Conservation (phyloP, 371 early-diverging fungal species). For the Saksenaea oblongispora region DNA sequence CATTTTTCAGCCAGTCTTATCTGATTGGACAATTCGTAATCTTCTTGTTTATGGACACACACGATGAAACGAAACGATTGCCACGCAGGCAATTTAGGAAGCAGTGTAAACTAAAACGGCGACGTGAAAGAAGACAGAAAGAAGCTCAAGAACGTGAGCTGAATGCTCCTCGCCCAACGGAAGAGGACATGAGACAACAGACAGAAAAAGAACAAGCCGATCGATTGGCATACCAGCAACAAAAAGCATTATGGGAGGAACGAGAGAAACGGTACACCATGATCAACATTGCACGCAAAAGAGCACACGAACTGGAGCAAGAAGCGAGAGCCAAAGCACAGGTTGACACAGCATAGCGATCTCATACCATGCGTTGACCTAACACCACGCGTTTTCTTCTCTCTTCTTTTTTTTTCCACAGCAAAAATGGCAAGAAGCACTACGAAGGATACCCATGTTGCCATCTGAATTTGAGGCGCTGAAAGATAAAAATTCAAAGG, state of each 20-base stretch:
- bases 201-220: constrained; percentile 5
- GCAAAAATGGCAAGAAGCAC: constrained; percentile 17
- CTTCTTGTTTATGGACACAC: neutral
- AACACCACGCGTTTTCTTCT: neutral
- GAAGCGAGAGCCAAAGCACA: constrained; percentile 9
- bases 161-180: neutral
- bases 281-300: constrained; percentile 13
- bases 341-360: neutral
- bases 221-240: constrained; percentile 9
- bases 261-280: constrained; percentile 16
- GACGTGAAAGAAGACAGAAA: constrained; percentile 8
- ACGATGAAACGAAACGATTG: neutral
- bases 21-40: neutral
- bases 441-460: constrained; percentile 18
- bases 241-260: constrained; percentile 20
- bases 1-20: neutral
- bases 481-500: neutral
- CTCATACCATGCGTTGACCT: neutral
- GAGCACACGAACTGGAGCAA: constrained; percentile 13
- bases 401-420: neutral
- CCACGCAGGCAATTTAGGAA: constrained; percentile 18
- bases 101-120: constrained; percentile 9
- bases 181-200: constrained; percentile 1
- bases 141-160: constrained; percentile 14
- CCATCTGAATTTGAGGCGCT: constrained; percentile 6